Conservation (phyloP, 768 basidiomycete species). For the Lentinula boryana region DNA sequence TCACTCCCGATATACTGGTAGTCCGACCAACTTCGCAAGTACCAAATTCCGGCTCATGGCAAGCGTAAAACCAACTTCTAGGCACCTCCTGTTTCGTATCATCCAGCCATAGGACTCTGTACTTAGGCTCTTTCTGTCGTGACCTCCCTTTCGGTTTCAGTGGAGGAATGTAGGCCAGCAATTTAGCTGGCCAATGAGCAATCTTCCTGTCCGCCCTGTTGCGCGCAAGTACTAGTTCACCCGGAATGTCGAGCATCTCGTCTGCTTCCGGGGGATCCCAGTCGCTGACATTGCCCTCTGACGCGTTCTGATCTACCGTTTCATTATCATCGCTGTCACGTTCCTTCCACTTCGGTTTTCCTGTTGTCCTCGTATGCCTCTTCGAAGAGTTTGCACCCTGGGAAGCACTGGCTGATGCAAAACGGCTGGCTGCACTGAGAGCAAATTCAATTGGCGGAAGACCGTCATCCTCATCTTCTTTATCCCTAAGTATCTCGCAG, state of each 20-base stretch:
- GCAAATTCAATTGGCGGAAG: slow-evolving; percentile 34
- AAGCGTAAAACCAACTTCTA: slow-evolving; percentile 51
- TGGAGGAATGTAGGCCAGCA: slow-evolving; percentile 42
- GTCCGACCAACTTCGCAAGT: slow-evolving; percentile 44
- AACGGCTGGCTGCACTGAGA: slow-evolving; percentile 11
- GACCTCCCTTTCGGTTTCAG: slow-evolving; percentile 29
- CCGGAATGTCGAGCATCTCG: slow-evolving; percentile 50
- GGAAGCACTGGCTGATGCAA: slow-evolving; percentile 9
- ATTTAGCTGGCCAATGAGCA: slow-evolving; percentile 63
- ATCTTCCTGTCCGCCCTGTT: slow-evolving; percentile 25
- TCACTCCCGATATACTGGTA: neutral
- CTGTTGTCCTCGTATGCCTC: slow-evolving; percentile 18
- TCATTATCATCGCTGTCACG: slow-evolving; percentile 8
- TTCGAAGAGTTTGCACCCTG: slow-evolving; percentile 5
- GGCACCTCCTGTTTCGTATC: slow-evolving; percentile 32
- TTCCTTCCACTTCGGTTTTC: slow-evolving; percentile 16
- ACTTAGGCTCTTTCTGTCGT: slow-evolving; percentile 33
- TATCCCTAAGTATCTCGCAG: slow-evolving; percentile 34
- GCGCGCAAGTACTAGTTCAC: slow-evolving; percentile 57
- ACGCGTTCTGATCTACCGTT: slow-evolving; percentile 7
- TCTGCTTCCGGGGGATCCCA: slow-evolving; percentile 44
- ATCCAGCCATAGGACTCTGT: slow-evolving; percentile 58
- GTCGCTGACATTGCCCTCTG: slow-evolving; percentile 11
- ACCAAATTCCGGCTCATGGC: slow-evolving; percentile 54
- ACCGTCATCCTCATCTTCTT: slow-evolving; percentile 40